Evolutionary conservation across 371 early-diverging fungal species (phyloP), one percentile per base, ranked within the genome.

Genomic region (Rhizopus sp.): DNA sequence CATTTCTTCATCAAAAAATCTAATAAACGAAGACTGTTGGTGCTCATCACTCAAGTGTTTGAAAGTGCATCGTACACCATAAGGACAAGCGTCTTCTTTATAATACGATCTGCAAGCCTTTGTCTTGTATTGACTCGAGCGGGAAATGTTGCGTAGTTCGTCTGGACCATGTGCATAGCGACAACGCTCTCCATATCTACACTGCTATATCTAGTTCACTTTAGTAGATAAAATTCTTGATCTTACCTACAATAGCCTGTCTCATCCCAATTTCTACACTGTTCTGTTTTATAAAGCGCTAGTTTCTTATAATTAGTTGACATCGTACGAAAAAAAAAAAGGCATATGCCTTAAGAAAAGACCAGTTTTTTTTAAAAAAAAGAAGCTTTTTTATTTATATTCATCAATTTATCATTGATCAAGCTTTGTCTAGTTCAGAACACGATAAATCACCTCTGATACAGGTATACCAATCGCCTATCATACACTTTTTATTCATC

Each of bases 101-200:
- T 90, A 89, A 77, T 84, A 95, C 7, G 89, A 88, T 47, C 91
- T 85, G 60, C 94, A 93, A 6, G 87, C 75, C 60, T 88, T 88
- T 37, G 94, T 87, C 70, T 95, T 96, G 78, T 97, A 97, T 50
- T 90, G 88, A 33, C 93, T 93, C 70, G 96, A 96, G 35, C 97
- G 84, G 32, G 74, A 70, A 3, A 94, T 85, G n/a, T 72, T 66
- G 5, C 95, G 78, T 29, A 96, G 78, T 69, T 98, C 97, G 35
- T 63, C 52, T 17, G 57, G 47, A 13, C 84, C 83, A 68, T 98
- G 98, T 3, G 96, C 96, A 85, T 95, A 98, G 67, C 95, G 93
- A 72, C 98, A 98, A 72, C 89, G 87, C n/a, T 80, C 79, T 0
- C 91, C 94, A 73, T 95, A 97, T 57, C 84, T 84, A 31, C 10